Evolutionary conservation across 1,284 basidiomycete species (phyloP).

Genomic region (Cryptococcus hybrid): DNA sequence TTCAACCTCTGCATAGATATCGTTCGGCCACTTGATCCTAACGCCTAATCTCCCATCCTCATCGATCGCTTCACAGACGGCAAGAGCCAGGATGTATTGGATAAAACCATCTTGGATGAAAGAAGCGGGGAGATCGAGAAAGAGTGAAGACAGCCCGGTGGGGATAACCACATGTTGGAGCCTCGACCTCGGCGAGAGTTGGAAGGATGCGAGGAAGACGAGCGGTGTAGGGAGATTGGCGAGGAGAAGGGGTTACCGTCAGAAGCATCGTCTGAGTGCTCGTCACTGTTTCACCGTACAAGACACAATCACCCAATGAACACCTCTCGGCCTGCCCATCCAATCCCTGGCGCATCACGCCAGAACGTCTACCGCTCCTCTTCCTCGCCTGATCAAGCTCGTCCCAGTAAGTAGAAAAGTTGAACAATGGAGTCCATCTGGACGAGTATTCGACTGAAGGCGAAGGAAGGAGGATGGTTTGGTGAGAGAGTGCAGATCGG

Average conservation of each 20-base stretch:
- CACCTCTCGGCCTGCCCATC: slow-evolving; percentile 17
- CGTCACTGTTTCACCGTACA: slow-evolving; percentile 87
- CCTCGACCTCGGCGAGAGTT: slow-evolving; percentile 87
- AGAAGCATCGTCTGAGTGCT: slow-evolving; percentile 94
- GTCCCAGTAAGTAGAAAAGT: slow-evolving; percentile 49
- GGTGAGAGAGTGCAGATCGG: slow-evolving; percentile 38
- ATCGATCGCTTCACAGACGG: slow-evolving; percentile 73
- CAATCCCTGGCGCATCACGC: slow-evolving; percentile 27
- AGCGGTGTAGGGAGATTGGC: slow-evolving; percentile 66
- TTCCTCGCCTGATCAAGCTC: slow-evolving; percentile 43
- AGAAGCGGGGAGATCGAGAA: slow-evolving; percentile 63
- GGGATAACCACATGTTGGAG: slow-evolving; percentile 89
- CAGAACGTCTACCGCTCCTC: slow-evolving; percentile 23
- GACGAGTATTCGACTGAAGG: slow-evolving; percentile 24
- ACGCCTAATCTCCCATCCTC: slow-evolving; percentile 60
- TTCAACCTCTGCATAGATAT: slow-evolving; percentile 70
- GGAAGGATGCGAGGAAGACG: slow-evolving; percentile 78
- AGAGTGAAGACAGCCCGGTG: slow-evolving; percentile 83
- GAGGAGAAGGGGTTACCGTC: slow-evolving; percentile 82
- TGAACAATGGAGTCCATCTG: slow-evolving; percentile 53
- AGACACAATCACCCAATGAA: slow-evolving; percentile 66
- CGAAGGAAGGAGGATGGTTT: slow-evolving; percentile 39
- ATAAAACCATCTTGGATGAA: slow-evolving; percentile 78
- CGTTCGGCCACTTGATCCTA: slow-evolving; percentile 96
- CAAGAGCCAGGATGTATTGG: slow-evolving; percentile 91